Evolutionary conservation across 169 alveolate genomes (phyloP), one percentile per base, ranked within the genome.

Genomic region (Plasmodium cynomolgi): DNA sequence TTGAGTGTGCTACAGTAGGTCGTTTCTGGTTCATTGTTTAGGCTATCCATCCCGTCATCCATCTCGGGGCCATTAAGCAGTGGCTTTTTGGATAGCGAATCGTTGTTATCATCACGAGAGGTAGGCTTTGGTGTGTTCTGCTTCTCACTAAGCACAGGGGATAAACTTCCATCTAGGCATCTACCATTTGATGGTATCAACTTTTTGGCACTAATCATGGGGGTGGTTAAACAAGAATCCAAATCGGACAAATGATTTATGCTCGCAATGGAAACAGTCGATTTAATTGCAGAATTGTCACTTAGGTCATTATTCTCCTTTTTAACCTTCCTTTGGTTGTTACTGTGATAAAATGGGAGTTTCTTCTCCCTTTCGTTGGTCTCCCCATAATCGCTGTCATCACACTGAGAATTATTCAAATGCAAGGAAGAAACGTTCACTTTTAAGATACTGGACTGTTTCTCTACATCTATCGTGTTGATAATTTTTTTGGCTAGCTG

Each of bases 401-500:
- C 77, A 68, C 15, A 68, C 2, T 68, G 77, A 1, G 77, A 7
- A 68, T 23, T 23, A 20, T 68, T 68, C 31, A 8, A 17, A 68
- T 23, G 31, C 4, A 23, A 17, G 20, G 47, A 26, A 9, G 5
- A 26, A 58, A 79, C 47, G 5, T 34, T 34, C 20, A n/a, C 58
- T 26, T 91, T 91, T 11, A 91, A 37, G 37, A 81, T 54, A 13
- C 75, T 39, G 41, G 82, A 68, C n/a, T 71, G 80, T 3, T 74
- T 88, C 34, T 95, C 96, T 58, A 85, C 84, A 88, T 91, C 93
- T 23, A 95, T 92, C 41, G 96, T 95, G 79, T 86, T 95, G 34
- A 95, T 95, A 74, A 95, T 88, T 88, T 95, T 93, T 33, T 93
- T 91, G 56, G 97, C 97, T 33, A 95, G 88, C 71, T 77, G 68